These are phyloP conservation scores for Boletus rex-veris DNA, from an alignment of 768 basidiomycete genomes.

Conservation along the genomic window DNA sequence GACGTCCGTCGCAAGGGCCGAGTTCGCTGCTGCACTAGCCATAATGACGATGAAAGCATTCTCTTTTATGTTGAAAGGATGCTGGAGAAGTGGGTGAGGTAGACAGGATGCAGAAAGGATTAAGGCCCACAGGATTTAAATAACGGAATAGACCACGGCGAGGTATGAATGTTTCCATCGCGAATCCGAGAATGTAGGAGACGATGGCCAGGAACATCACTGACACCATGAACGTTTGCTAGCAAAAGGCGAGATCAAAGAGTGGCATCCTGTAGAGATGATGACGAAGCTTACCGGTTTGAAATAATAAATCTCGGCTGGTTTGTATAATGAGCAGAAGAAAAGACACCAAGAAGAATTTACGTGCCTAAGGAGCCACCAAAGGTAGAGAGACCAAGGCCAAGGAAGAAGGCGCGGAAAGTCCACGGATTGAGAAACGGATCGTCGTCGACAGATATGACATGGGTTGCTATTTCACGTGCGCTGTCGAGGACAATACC, in stretches of 20 bases:
- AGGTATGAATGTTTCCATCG: slow-evolving; percentile 44
- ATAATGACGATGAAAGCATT: slow-evolving; percentile 57
- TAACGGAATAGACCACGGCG: slow-evolving; percentile 43
- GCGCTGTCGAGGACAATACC: slow-evolving; percentile 35
- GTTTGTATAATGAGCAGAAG: not conserved
- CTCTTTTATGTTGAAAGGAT: slow-evolving; percentile 58
- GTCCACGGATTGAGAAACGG: slow-evolving; percentile 26
- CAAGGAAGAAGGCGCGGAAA: slow-evolving; percentile 50
- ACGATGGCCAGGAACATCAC: slow-evolving; percentile 52
- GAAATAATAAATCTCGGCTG: slow-evolving; percentile 60
- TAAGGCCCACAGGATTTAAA: slow-evolving; percentile 42
- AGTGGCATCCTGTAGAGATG: not conserved
- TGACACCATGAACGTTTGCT: slow-evolving; percentile 52
- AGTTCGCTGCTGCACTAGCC: slow-evolving; percentile 50
- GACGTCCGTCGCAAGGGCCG: slow-evolving; percentile 51
- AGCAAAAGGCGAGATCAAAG: not conserved
- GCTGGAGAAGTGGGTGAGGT: slow-evolving; percentile 29
- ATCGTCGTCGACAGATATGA: slow-evolving; percentile 39
- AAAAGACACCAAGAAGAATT: not conserved
- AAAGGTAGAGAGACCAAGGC: slow-evolving; percentile 50
- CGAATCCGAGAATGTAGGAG: slow-evolving; percentile 45
- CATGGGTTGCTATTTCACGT: slow-evolving; percentile 44
- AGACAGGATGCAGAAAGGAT: not conserved
- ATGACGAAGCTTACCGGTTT: slow-evolving; percentile 40
- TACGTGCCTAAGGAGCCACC: slow-evolving; percentile 47